A percentile compares a stretch with the other conserved stretches of the same genome.
Conservation (phyloP, 164 flowering plant genomes). For the Tetracentron sinense region DNA sequence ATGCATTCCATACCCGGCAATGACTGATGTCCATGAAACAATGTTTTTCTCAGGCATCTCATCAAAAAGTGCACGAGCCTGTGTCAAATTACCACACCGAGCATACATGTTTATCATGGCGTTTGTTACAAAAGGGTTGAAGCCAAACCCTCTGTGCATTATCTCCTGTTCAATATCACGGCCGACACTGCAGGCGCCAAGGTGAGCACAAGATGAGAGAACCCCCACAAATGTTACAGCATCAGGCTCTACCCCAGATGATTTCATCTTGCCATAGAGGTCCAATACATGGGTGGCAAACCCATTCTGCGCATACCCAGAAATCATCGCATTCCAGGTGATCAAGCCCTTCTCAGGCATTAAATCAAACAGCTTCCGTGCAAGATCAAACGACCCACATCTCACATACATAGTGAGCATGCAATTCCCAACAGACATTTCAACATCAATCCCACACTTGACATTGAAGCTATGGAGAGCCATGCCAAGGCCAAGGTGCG, state of each 20-base stretch:
- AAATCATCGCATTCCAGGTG: constrained; percentile 90
- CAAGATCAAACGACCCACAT: constrained; percentile 51
- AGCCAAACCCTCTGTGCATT: constrained; percentile 31
- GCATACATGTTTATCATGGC: constrained; percentile 77
- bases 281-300: constrained; percentile 58
- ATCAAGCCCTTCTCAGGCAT: constrained; percentile 63
- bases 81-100: constrained; percentile 65
- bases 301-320: constrained; percentile 85
- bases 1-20: constrained; percentile 89
- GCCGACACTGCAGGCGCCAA: constrained; percentile 66
- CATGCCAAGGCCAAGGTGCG: constrained; percentile 47
- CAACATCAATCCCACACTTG: constrained; percentile 47
- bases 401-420: constrained; percentile 72
- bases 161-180: constrained; percentile 51
- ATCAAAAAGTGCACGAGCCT: constrained; percentile 57
- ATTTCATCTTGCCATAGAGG: constrained; percentile 57
- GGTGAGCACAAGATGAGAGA: constrained; percentile 72
- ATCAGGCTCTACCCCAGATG: constrained; percentile 48
- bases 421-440: constrained; percentile 57
- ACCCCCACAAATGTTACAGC: constrained; percentile 68
- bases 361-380: constrained; percentile 52
- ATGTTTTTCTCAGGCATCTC: constrained; percentile 51
- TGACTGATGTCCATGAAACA: constrained; percentile 81
- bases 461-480: constrained; percentile 50
- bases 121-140: constrained; percentile 52